These are phyloP conservation scores for Backusella tuberculispora DNA, from an alignment of 192 early-diverging fungal genomes.

Conservation along the genomic window DNA sequence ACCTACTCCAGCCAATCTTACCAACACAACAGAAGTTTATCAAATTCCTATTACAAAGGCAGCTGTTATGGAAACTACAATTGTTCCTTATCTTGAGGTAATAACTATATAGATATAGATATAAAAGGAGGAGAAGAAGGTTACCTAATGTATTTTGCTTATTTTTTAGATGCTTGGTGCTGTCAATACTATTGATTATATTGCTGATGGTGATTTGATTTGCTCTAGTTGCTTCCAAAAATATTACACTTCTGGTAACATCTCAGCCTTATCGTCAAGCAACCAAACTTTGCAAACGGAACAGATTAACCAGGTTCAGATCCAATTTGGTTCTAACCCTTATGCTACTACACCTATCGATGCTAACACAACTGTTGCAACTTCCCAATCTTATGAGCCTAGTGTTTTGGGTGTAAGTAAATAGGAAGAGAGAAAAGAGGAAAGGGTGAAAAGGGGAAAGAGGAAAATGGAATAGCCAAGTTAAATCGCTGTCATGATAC, in stretches of 20 bases:
- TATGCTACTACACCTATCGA: slow-evolving; percentile 42
- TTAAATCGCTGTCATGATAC: not conserved
- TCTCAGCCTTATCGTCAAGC: slow-evolving; percentile 43
- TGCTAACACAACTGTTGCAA: slow-evolving; percentile 51
- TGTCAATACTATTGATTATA: slow-evolving; percentile 38
- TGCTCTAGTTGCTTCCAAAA: slow-evolving; percentile 58
- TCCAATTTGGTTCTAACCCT: slow-evolving; percentile 44
- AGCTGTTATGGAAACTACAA: slow-evolving; percentile 46
- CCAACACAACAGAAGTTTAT: slow-evolving; percentile 50
- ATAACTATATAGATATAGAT: not conserved
- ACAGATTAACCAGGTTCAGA: slow-evolving; percentile 52
- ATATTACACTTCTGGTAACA: slow-evolving; percentile 21
- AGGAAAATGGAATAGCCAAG: not conserved
- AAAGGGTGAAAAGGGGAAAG: not conserved
- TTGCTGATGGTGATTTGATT: slow-evolving; percentile 44
- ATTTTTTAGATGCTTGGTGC: slow-evolving; percentile 46
- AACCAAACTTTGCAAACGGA: slow-evolving; percentile 51
- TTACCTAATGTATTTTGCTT: not conserved
- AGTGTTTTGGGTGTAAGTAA: slow-evolving; percentile 52
- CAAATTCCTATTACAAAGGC: slow-evolving; percentile 47
- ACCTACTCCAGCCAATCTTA: slow-evolving; percentile 47
- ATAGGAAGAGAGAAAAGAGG: not conserved
- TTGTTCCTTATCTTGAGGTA: slow-evolving; percentile 54
- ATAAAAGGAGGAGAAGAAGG: not conserved
- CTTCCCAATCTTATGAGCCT: slow-evolving; percentile 52